Evolutionary conservation across 805 yeast genomes (phyloP).

Genomic region (Candida maltosa): DNA sequence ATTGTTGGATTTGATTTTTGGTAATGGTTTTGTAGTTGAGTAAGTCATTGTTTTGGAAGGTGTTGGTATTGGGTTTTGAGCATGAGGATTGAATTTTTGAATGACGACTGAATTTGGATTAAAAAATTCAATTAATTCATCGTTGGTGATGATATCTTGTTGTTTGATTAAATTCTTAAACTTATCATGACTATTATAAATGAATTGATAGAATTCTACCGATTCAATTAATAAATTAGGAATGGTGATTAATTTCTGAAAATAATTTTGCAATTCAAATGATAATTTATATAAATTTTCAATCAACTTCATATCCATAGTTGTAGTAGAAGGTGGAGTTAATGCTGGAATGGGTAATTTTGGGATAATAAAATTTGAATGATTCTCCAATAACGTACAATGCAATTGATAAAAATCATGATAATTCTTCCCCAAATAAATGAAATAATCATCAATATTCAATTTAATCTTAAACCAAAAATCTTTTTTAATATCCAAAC

Average conservation of each 20-base stretch:
- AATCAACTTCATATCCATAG: conserved; percentile 9
- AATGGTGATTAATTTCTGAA: conserved; percentile 16
- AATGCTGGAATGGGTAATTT: conserved; percentile 29
- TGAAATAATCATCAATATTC: conserved; percentile 12
- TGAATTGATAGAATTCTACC: conserved; percentile 9
- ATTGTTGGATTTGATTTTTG: conserved; percentile 10
- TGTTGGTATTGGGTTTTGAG: neutral
- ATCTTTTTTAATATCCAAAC: conserved; percentile 15
- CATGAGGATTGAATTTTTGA: neutral
- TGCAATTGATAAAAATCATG: conserved; percentile 37
- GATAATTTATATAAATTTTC: too few species aligned
- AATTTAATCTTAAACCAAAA: conserved; percentile 35
- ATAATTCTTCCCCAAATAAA: conserved; percentile 28
- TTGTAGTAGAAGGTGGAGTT: conserved; percentile 2
- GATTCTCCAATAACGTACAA: conserved; percentile 9
- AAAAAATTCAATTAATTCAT: neutral
- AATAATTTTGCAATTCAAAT: conserved; percentile 22
- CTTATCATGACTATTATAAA: conserved; percentile 6
- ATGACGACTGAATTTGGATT: conserved; percentile 1
- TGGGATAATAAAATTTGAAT: conserved; percentile 17
- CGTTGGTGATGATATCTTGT: neutral
- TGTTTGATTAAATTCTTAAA: neutral
- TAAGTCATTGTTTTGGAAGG: conserved; percentile 10
- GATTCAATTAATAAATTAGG: conserved; percentile 10
- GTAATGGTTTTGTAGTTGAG: conserved; percentile 24